phyloP scores from a whole-genome alignment of 768 basidiomycete genomes.

The Phaffia australis region DNA sequence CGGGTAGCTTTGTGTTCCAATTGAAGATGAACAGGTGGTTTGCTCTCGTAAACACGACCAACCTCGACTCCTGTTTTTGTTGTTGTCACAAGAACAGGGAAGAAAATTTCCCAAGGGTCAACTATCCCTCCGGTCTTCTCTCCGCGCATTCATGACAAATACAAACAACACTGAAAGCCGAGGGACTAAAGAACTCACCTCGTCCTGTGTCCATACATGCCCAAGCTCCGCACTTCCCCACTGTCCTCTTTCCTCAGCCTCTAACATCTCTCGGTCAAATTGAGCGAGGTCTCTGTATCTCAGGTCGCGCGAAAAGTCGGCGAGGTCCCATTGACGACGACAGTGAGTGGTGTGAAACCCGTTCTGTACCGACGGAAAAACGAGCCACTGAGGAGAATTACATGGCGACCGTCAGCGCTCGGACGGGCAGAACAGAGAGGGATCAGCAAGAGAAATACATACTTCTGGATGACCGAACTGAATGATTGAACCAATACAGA shows the following conservation, averaged over 20 bases:
- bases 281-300: slow-evolving; percentile 20
- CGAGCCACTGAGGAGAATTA: slow-evolving; percentile 25
- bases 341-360: slow-evolving; percentile 23
- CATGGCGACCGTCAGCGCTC: neutral
- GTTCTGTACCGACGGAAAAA: slow-evolving; percentile 25
- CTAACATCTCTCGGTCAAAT: slow-evolving; percentile 21
- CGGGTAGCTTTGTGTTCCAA: no score
- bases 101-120: no score
- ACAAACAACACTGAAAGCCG: no score
- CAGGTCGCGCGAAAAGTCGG: slow-evolving; percentile 17
- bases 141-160: no score
- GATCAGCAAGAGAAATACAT: neutral
- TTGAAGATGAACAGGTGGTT: no score
- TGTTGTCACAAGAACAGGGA: no score
- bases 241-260: slow-evolving; percentile 9
- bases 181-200: slow-evolving; percentile 1
- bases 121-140: no score
- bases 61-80: no score
- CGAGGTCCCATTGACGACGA: slow-evolving; percentile 26
- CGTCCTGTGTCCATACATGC: slow-evolving; percentile 21
- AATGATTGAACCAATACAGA: neutral
- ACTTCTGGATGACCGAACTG: slow-evolving; percentile 29
- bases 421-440: neutral
- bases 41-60: no score
- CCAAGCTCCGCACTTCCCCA: slow-evolving; percentile 18